Conservation (phyloP, 1,139 yeast species). For the Saccharomycopsis crataegensis region DNA sequence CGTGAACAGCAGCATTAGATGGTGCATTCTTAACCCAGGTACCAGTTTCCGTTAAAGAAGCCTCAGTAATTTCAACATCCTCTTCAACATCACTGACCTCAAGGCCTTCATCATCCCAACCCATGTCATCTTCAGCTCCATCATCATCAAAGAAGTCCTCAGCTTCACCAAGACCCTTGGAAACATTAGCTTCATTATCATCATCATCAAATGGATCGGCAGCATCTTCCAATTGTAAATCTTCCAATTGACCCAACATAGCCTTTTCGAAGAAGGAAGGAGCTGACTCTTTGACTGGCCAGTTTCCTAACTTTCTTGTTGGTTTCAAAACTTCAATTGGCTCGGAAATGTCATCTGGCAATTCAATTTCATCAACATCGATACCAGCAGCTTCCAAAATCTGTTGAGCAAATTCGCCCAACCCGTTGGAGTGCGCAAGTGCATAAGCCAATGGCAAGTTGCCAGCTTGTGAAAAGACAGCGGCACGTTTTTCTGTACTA, state of each 20-base stretch:
- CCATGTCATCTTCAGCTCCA: constrained; percentile 29
- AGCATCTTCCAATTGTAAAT: constrained; percentile 44
- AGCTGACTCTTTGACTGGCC: constrained; percentile 78
- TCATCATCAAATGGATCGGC: constrained; percentile 21
- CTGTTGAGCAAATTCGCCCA: constrained; percentile 63
- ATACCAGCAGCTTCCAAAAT: constrained; percentile 65
- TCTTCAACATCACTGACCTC: constrained; percentile 31
- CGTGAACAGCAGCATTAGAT: constrained; percentile 76
- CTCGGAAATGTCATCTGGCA: constrained; percentile 45
- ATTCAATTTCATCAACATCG: constrained; percentile 53
- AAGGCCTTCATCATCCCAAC: constrained; percentile 34
- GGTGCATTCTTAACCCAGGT: constrained; percentile 86
- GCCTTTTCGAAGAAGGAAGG: constrained; percentile 83
- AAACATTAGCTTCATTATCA: constrained; percentile 38
- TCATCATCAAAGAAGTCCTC: constrained; percentile 41
- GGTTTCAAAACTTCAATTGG: constrained; percentile 41
- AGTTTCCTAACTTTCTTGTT: constrained; percentile 45
- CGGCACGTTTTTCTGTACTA: constrained; percentile 69
- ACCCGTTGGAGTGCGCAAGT: constrained; percentile 81
- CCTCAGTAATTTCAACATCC: constrained; percentile 30
- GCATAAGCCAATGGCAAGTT: constrained; percentile 88
- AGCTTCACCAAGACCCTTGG: constrained; percentile 44
- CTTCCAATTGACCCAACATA: constrained; percentile 69
- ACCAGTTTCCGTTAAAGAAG: constrained; percentile 54
- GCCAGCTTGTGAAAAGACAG: constrained; percentile 70